Percentiles rank a stretch among this genome's conserved stretches.
Conservation (phyloP, 73 alveolate species). For the Tetrahymena borealis region DNA sequence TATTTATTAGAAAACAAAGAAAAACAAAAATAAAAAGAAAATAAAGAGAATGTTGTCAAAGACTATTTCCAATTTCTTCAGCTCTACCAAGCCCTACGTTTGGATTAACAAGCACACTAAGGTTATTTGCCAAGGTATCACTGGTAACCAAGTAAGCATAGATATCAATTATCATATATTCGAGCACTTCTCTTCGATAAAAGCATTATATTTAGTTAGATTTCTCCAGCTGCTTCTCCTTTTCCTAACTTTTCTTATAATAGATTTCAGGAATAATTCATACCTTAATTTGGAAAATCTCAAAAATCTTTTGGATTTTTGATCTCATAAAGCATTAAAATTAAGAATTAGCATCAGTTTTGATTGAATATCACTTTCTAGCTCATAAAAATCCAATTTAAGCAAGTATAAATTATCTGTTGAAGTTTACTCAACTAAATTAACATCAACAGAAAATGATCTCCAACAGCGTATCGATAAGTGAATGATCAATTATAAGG, state of each 20-base stretch:
- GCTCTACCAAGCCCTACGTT: conserved; percentile 34
- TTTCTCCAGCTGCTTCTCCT: background rate
- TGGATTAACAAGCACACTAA: conserved; percentile 90
- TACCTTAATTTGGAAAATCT: background rate
- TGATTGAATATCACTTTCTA: no score
- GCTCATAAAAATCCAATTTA: no score
- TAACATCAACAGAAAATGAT: no score
- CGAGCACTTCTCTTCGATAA: background rate
- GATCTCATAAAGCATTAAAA: no score
- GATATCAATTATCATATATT: background rate
- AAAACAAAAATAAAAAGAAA: background rate
- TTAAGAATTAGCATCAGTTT: no score
- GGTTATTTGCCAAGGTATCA: conserved; percentile 95
- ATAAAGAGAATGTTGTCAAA: conserved; percentile 25
- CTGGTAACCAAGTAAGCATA: conserved; percentile 74
- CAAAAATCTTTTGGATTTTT: no score
- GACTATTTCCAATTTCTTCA: conserved; percentile 23
- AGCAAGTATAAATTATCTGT: no score
- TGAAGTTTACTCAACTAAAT: no score
- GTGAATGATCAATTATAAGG: no score
- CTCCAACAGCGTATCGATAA: no score
- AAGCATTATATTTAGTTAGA: background rate
- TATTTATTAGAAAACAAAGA: background rate
- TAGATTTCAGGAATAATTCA: background rate
- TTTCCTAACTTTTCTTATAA: no score